Evolutionary conservation across 495 filamentous ascomycete genomes (phyloP), one percentile per base, ranked within the genome.

Genomic region (Penicillium bovifimosum): DNA sequence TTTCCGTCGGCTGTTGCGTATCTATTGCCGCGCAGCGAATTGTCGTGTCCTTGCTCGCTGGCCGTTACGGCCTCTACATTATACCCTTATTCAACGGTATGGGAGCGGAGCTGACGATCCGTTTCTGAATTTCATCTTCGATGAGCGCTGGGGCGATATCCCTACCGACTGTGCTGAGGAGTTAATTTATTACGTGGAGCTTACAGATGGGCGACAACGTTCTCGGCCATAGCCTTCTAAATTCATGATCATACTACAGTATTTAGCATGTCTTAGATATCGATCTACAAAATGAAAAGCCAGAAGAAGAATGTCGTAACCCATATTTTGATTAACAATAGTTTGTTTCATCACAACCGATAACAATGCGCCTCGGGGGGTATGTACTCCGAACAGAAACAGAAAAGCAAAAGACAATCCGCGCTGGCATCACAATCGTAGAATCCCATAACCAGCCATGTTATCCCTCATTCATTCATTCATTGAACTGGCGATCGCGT

Each of bases 61-160:
- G 72, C 73, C 69, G 5, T 48, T 71, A 16, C 53, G 49, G 14
- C 20, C 40, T 5, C 47, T 28, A 5, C 63, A 70, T 52, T 71
- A 70, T 50, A 48, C 41, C 11, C 57, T 59, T 1, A 63, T 66
- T 3, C 45, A 64, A 41, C 63, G 62, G 8, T 63, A 58, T 61
- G 63, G 56, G 1, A 54, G 53, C 14, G 63, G 55, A 9, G 9
- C 36, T 8, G 63, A 58, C 24, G 71, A 76, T 66, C 65, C 64
- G 5, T 74, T 76, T 52, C 54, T 65, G 1, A 39, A n/a, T 44
- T 24, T 67, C 8, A 53, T 76, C 35, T 52, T 69, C 16, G 36
- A 67, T 14, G 47, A 68, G 29, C 45, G 71, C 13, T 75, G 72
- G 73, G 47, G 58, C 31, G 60, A 65, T 17, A 58, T 75, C 9